Evolutionary conservation across 495 filamentous ascomycete genomes (phyloP), one percentile per base, ranked within the genome.

Genomic region (Penicillium macrosclerotiorum): DNA sequence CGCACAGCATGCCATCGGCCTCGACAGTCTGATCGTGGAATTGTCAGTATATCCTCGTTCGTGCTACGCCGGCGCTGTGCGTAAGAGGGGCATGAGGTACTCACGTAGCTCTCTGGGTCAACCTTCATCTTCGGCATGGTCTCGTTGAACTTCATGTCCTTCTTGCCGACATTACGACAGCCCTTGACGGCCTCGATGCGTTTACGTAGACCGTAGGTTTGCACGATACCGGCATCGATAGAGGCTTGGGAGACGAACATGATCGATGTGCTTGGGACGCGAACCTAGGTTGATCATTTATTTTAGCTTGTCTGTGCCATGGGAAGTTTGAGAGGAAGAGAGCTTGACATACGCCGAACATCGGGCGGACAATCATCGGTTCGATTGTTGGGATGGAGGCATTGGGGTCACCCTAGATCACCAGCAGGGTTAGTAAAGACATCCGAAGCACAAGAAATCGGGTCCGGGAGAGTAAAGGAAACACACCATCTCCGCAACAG

Each of bases 81-180:
- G 36, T 14, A 20, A 12, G 7, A 14, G 6, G 34, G 8, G 47
- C 20, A 30, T 3, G 18, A 29, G 24, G 32, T 29, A 72, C 74
- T 68, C 52, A 78, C 71, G 67, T 96, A 98, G 55, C 77, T 81
- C 72, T 97, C 93, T 8, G 93, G 89, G 57, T 98, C 90, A 30
- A 98, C 93, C 62, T 77, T 84, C 90, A 97, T 97, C 69, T 76
- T 83, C 13, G 93, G 93, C 84, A 84, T 90, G 14, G 68, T 64
- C 56, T 90, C 84, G 66, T 98, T 98, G 66, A 79, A 89, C 66
- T 90, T 93, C 92, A 98, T 96, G 60, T 97, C 88, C 58, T 73
- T 77, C 77, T 98, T 98, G 13, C 86, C 74, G 39, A 97, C 78
- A 14, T 68, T 79, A 49, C 93, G 79, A 62, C 92, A 96, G 37